Evolutionary conservation across 306 rosid species (phyloP).

Genomic region (Quercus glauca): DNA sequence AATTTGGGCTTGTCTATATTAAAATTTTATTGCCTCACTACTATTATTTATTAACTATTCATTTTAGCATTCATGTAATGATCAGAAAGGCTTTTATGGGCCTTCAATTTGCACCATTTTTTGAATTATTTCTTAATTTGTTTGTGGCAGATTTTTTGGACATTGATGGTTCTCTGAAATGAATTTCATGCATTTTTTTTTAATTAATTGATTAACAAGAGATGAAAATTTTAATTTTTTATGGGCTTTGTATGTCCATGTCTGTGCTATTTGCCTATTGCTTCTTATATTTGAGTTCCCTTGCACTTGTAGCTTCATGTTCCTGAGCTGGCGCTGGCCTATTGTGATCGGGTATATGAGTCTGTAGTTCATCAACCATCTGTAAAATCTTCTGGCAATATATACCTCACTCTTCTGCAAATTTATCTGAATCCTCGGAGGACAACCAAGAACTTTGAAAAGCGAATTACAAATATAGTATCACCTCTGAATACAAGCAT

Average conservation of each 20-base stretch:
- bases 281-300: conserved; percentile 8
- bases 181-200: neutral
- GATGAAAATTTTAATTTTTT: neutral
- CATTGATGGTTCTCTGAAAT: neutral
- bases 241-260: neutral
- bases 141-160: neutral
- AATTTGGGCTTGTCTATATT: neutral
- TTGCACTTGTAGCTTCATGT: conserved; percentile 65
- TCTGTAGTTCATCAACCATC: conserved; percentile 53
- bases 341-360: conserved; percentile 88
- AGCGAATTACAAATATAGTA: conserved; percentile 65
- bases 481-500: conserved; percentile 49
- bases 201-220: neutral
- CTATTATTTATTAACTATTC: neutral
- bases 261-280: conserved; percentile 1
- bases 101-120: neutral
- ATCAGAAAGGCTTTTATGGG: neutral
- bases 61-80: neutral
- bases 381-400: conserved; percentile 64
- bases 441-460: conserved; percentile 75
- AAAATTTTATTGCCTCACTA: neutral
- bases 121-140: neutral
- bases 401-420: conserved; percentile 85
- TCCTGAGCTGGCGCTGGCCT: conserved; percentile 87
- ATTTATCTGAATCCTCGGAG: conserved; percentile 85